A percentile compares a stretch with the other conserved stretches of the same genome.
Evolutionary conservation across 257 asterid species (phyloP).

Genomic region (Petunia secreta): DNA sequence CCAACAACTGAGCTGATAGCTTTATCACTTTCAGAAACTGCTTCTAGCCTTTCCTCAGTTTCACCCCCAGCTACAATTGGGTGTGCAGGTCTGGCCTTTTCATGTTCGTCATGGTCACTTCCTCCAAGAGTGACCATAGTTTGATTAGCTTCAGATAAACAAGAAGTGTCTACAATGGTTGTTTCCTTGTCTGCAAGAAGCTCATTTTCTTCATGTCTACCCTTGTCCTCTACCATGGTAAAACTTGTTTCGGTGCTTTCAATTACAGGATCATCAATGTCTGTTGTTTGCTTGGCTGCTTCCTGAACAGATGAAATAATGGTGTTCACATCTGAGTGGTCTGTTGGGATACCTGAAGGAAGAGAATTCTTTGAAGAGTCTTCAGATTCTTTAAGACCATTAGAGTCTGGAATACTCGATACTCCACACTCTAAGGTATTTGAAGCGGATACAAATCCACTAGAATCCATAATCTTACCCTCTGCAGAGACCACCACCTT

Average conservation of each 20-base stretch:
- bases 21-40: conserved; percentile 3
- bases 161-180: conserved; percentile 15
- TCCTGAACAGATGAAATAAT: conserved; percentile 29
- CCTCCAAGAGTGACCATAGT: conserved; percentile 30
- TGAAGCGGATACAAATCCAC: conserved; percentile 10
- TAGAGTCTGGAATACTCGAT: conserved; percentile 1
- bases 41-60: conserved; percentile 23
- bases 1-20: conserved; percentile 9
- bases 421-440: conserved; percentile 23
- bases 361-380: conserved; percentile 23
- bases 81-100: conserved; percentile 21
- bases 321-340: conserved; percentile 33
- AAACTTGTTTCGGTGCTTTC: conserved; percentile 30
- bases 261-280: conserved; percentile 28
- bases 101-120: conserved; percentile 36
- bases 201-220: conserved; percentile 34
- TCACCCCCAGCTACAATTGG: conserved; percentile 34
- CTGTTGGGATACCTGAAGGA: conserved; percentile 21
- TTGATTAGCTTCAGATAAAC: conserved; percentile 34
- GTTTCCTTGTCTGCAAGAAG: conserved; percentile 32
- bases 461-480: conserved; percentile 26
- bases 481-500: conserved; percentile 16
- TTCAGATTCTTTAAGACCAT: conserved; percentile 27
- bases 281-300: conserved; percentile 30
- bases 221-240: conserved; percentile 25